These are phyloP conservation scores for Fusarium nurragi DNA, from an alignment of 2,329 filamentous ascomycete species.

Conservation along the genomic window DNA sequence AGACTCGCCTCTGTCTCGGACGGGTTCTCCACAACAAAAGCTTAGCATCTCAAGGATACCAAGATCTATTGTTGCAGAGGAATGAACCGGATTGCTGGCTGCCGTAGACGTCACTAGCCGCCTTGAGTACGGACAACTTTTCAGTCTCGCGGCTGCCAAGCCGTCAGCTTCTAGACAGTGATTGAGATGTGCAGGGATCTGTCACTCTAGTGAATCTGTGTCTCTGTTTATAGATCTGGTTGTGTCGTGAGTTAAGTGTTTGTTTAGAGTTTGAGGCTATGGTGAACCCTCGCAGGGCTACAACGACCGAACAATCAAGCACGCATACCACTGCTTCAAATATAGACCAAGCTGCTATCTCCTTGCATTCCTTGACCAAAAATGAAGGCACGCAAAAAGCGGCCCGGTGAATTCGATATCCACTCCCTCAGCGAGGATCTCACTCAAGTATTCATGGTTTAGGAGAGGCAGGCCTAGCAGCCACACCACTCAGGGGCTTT, in stretches of 20 bases:
- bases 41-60: conserved; percentile 22
- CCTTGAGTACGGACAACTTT: background rate
- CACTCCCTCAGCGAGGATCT: conserved; percentile 19
- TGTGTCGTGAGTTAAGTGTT: background rate
- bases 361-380: background rate
- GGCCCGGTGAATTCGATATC: conserved; percentile 21
- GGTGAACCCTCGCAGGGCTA: background rate
- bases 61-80: background rate
- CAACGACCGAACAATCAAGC: background rate
- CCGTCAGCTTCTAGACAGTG: background rate
- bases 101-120: background rate
- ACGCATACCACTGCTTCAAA: background rate
- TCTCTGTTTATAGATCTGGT: conserved; percentile 6
- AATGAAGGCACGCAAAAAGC: conserved; percentile 4
- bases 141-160: conserved; percentile 10
- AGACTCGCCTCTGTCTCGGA: conserved; percentile 31
- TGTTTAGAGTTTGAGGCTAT: background rate
- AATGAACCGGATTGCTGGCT: background rate
- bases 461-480: conserved; percentile 26
- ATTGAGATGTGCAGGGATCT: background rate
- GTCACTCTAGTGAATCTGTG: background rate
- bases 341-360: background rate
- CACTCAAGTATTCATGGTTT: conserved; percentile 1
- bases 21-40: conserved; percentile 38
- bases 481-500: conserved; percentile 41